Evolutionary conservation across 2,329 filamentous ascomycete genomes (phyloP), one percentile per base, ranked within the genome.

Genomic region (Aspergillus intermedius): DNA sequence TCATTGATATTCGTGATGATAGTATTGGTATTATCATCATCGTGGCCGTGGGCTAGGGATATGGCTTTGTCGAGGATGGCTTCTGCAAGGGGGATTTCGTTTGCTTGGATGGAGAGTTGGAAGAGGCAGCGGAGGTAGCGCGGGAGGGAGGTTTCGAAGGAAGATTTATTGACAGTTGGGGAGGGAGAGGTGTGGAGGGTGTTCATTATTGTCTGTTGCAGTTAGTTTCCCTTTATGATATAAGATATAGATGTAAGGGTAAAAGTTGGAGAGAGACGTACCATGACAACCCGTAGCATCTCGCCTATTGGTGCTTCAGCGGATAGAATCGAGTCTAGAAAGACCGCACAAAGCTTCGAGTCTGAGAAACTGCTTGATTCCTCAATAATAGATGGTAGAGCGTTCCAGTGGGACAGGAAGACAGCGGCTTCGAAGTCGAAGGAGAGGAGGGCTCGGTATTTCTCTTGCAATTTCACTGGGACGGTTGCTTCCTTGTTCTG

Each of bases 101-200:
- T 45, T 8, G 49, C 48, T 68, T 54, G 78, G 73, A 45, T 70
- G 68, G 85, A 78, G 1, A 82, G 74, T 52, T 87, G 84, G 54
- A 91, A 87, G 2, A 93, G 74, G 57, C 87, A 90, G 1, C 88
- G 81, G 42, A 91, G 79, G 72, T 93, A 95, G 58, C 85, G 86
- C 6, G 86, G 80, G 1, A 94, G 72, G 56, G 81, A 83, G 1
- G 65, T 61, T 4, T 74, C 73, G 52, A 50, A 49, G 9, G 51
- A 32, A 10, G 46, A 2, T 2, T 23, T 37, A 5, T 49, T 37
- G 5, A 54, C 28, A 22, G 17, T 49, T 10, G 85, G 77, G 41
- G 83, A 81, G 0, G 66, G 59, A 15, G 82, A 76, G 1, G 82
- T 66, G 1, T 67, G 73, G 67, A 81, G 85, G 15, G 86, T 82